Conservation (phyloP, 2,329 filamentous ascomycete genomes). For the Metarhizium rileyi region DNA sequence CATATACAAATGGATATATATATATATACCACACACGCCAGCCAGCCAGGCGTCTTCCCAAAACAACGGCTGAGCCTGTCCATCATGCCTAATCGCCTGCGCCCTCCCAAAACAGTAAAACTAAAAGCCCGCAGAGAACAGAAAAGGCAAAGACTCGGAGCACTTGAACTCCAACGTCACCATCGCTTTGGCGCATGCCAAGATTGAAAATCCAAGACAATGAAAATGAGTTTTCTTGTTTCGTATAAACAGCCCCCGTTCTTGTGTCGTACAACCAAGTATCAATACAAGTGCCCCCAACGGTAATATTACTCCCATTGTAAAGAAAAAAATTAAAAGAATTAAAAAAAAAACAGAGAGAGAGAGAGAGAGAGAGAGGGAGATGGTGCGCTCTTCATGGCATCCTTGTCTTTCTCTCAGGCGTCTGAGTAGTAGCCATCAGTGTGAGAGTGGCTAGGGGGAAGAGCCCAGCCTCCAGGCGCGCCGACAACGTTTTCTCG, state of each 20-base stretch:
- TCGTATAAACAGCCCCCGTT: background rate
- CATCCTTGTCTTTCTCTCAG: slow-evolving; percentile 14
- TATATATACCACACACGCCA: background rate
- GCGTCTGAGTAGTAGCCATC: slow-evolving; percentile 48
- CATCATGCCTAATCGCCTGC: background rate
- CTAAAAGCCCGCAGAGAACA: too few species aligned
- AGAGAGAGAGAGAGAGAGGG: slow-evolving; percentile 4
- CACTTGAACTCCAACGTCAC: too few species aligned
- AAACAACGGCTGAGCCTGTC: background rate
- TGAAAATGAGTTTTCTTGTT: background rate
- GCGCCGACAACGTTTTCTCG: slow-evolving; percentile 39
- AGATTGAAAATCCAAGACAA: background rate
- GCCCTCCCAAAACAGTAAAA: too few species aligned
- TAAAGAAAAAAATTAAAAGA: too few species aligned
- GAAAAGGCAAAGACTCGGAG: too few species aligned
- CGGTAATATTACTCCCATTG: too few species aligned
- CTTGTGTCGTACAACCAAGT: background rate
- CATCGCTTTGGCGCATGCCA: background rate
- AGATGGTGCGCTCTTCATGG: background rate
- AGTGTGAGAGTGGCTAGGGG: slow-evolving; percentile 35
- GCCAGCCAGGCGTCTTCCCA: background rate
- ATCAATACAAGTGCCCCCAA: background rate
- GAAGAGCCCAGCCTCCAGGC: slow-evolving; percentile 32
- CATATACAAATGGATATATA: background rate
- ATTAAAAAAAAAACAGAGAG: background rate